These are phyloP conservation scores for Sphaerulina musiva DNA, from an alignment of 2,329 filamentous ascomycete genomes.

Conservation along the genomic window DNA sequence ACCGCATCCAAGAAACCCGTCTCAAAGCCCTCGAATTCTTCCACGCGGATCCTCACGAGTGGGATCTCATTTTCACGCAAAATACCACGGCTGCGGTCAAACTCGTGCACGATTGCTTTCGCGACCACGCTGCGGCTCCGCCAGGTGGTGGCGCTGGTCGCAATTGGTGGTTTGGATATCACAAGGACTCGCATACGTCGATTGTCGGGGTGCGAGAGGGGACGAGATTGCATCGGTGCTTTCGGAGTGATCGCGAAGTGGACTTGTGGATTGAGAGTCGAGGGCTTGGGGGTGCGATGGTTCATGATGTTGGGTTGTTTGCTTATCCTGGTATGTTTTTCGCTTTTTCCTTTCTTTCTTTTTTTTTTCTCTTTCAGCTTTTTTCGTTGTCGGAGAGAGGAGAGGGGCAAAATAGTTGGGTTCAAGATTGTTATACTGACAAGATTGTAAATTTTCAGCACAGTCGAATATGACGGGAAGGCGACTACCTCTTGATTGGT, in stretches of 20 bases:
- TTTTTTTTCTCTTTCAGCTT: too few relatives aligned
- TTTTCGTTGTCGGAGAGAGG: too few relatives aligned
- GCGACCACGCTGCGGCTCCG: constrained; percentile 42
- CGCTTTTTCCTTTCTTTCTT: too few relatives aligned
- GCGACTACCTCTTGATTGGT: constrained; percentile 68
- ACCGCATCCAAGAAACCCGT: constrained; percentile 68
- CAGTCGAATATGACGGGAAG: constrained; percentile 88
- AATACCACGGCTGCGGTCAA: constrained; percentile 89
- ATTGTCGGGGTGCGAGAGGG: constrained; percentile 70
- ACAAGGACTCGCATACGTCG: constrained; percentile 77
- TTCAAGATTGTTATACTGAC: too few relatives aligned
- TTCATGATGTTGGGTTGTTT: constrained; percentile 47
- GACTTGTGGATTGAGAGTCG: constrained; percentile 54
- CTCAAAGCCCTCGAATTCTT: constrained; percentile 69
- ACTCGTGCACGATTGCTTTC: constrained; percentile 69
- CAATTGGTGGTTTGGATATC: constrained; percentile 53
- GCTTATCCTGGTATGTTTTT: constrained; percentile 55
- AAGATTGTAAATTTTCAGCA: constrained; percentile 36
- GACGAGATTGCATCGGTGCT: constrained; percentile 59
- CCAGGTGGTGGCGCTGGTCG: constrained; percentile 30
- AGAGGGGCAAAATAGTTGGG: too few relatives aligned
- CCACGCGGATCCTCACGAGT: constrained; percentile 70
- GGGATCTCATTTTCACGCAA: constrained; percentile 80
- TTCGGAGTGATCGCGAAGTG: constrained; percentile 57
- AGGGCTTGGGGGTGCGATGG: constrained; percentile 27